phyloP scores from a whole-genome alignment of 2,329 filamentous ascomycete species.

The Aureobasidium sp. region DNA sequence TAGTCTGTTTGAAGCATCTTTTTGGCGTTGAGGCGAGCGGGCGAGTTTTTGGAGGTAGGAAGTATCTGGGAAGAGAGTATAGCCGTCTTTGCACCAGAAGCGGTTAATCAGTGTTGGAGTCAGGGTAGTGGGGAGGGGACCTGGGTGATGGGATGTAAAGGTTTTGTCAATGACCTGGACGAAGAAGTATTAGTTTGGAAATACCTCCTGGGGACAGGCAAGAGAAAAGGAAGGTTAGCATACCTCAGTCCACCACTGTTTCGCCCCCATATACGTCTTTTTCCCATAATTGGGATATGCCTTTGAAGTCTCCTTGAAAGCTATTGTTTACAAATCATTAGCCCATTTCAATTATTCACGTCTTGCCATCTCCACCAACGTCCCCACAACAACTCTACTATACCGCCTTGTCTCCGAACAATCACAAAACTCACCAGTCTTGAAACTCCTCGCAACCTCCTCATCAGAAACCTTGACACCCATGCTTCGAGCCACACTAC shows the following conservation, averaged over 20 bases:
- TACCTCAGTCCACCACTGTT: slow-evolving; percentile 56
- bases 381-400: neutral
- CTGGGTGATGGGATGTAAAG: slow-evolving; percentile 32
- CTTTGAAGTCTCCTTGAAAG: slow-evolving; percentile 43
- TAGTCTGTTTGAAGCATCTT: slow-evolving; percentile 17
- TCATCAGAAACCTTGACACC: slow-evolving; percentile 43
- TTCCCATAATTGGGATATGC: slow-evolving; percentile 55
- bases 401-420: neutral
- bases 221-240: slow-evolving; percentile 18
- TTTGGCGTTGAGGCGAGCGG: slow-evolving; percentile 15
- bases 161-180: slow-evolving; percentile 49
- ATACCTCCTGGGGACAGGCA: no score
- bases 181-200: neutral
- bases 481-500: slow-evolving; percentile 43
- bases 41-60: slow-evolving; percentile 40
- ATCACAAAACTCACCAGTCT: slow-evolving; percentile 27
- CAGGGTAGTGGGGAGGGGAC: slow-evolving; percentile 29
- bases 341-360: neutral
- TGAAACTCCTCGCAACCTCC: slow-evolving; percentile 37
- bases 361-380: neutral
- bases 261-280: slow-evolving; percentile 43
- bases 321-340: slow-evolving; percentile 20
- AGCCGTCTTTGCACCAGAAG: slow-evolving; percentile 50
- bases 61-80: slow-evolving; percentile 43
- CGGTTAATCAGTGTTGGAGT: slow-evolving; percentile 44